Base-by-base conservation (phyloP, 2,329 filamentous ascomycete species). In the Pseudogymnoascus sp. region DNA sequence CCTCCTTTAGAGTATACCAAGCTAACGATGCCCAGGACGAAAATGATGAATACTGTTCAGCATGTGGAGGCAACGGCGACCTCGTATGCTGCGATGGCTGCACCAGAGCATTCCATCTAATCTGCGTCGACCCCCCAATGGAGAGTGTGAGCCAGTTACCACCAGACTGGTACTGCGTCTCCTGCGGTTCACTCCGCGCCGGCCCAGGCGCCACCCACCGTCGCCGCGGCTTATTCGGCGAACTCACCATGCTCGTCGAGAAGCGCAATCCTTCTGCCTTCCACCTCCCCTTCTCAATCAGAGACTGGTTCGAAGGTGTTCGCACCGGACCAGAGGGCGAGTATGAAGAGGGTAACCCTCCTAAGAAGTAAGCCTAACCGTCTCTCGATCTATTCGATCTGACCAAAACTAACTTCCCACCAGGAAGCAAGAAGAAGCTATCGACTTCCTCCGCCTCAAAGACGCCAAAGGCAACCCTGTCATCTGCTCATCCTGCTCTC, bases 1-100 rank as follows among this genome's bases (percentile, higher is more conserved):
- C 66, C 44, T 65, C 65, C 66, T 42, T 65, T 63, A 36, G 64
- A 66, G 21, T 13, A 13, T 12, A 7, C 17, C 21, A 27, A 44
- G 10, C 41, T 44, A 44, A 44, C 17, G 25, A 17, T 10, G 61
- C 31, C 61, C 73, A 83, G 80, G 79, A 84, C 68, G 88, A 96
- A 65, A 96, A 96, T 74, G 91, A 94, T 74, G 93, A 97, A 74
- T 88, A 89, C 71, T 99, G 93, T 78, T 88, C 88, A 65, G 86
- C 91, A 51, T 99, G 94, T 77, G 85, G 88, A 70, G 89, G 89
- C 66, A 89, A 85, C 67, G 93, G 93, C 63, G 86, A 91, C 68
- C 83, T 99, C 66, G 82, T 97, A 67, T 97, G 92, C 77, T 99
- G 94, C 75, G 94, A 97, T 77, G 90, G 89, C 65, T 99, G 94